These are phyloP conservation scores for Bacterosira constricta DNA, from an alignment of 108 stramenopile genomes.

Conservation along the genomic window DNA sequence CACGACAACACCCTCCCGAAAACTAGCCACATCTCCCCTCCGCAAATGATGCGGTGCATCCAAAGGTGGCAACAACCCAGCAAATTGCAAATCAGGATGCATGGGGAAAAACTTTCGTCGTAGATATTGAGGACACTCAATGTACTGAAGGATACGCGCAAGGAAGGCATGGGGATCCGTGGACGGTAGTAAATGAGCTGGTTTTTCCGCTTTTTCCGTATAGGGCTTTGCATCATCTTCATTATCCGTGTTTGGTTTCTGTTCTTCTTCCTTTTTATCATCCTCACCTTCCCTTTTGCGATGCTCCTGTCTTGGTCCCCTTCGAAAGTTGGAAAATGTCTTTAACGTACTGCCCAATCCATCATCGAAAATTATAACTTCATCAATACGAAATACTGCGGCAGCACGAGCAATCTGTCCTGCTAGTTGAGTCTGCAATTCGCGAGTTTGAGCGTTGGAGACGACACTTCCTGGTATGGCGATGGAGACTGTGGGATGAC, in stretches of 20 bases:
- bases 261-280: constrained; percentile 2
- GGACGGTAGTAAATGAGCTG: constrained; percentile 38
- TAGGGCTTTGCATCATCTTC: constrained; percentile 7
- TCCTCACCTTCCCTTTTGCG: constrained; percentile 1
- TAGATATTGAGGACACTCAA: constrained; percentile 94
- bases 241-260: not conserved
- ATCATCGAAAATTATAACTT: constrained; percentile 97
- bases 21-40: constrained; percentile 80
- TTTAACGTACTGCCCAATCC: constrained; percentile 51
- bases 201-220: not conserved
- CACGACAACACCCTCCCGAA: constrained; percentile 93
- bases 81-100: constrained; percentile 95
- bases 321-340: constrained; percentile 38
- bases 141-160: constrained; percentile 93
- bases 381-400: constrained; percentile 95
- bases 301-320: constrained; percentile 20
- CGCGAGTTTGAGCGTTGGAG: constrained; percentile 92
- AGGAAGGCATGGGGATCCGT: constrained; percentile 91
- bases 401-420: constrained; percentile 96
- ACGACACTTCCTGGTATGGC: constrained; percentile 93
- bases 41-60: constrained; percentile 98
- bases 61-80: constrained; percentile 92
- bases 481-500: constrained; percentile 90
- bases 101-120: constrained; percentile 91
- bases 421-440: constrained; percentile 90